Conservation (phyloP, 257 asterid species). For the Euphrasia confusa region DNA sequence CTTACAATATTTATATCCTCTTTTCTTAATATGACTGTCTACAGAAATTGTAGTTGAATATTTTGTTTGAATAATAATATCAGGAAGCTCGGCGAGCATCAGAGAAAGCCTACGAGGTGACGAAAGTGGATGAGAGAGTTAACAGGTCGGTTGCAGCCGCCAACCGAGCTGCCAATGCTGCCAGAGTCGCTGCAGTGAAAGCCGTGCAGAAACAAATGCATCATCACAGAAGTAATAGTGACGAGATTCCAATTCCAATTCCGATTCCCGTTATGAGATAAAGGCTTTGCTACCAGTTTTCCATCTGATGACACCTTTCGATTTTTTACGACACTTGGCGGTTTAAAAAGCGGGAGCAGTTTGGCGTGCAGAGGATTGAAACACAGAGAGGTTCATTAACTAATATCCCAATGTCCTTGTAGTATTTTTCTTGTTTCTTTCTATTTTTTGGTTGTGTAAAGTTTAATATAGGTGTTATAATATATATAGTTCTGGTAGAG, state of each 20-base stretch:
- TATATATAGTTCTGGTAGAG: slow-evolving; percentile 41
- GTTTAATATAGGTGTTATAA: slow-evolving; percentile 38
- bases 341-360: slow-evolving; percentile 31
- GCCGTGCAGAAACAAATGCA: slow-evolving; percentile 87
- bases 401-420: slow-evolving; percentile 23
- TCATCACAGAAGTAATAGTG: slow-evolving; percentile 54
- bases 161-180: slow-evolving; percentile 80
- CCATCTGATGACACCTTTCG: slow-evolving; percentile 18
- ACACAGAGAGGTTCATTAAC: slow-evolving; percentile 24
- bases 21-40: no score
- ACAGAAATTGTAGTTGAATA: no score
- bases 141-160: slow-evolving; percentile 73
- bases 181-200: slow-evolving; percentile 81
- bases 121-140: slow-evolving; percentile 84
- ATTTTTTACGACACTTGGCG: slow-evolving; percentile 23
- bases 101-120: slow-evolving; percentile 71
- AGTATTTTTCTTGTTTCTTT: slow-evolving; percentile 4
- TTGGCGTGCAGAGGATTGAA: slow-evolving; percentile 25
- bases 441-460: slow-evolving; percentile 35
- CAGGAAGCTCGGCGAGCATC: slow-evolving; percentile 90
- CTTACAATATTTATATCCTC: background rate
- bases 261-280: slow-evolving; percentile 4
- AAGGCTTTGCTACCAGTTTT: slow-evolving; percentile 6
- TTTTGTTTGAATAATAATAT: background rate
- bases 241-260: slow-evolving; percentile 51